Evolutionary conservation across 75 land plant species (phyloP).

Genomic region (Larix kaempferi): DNA sequence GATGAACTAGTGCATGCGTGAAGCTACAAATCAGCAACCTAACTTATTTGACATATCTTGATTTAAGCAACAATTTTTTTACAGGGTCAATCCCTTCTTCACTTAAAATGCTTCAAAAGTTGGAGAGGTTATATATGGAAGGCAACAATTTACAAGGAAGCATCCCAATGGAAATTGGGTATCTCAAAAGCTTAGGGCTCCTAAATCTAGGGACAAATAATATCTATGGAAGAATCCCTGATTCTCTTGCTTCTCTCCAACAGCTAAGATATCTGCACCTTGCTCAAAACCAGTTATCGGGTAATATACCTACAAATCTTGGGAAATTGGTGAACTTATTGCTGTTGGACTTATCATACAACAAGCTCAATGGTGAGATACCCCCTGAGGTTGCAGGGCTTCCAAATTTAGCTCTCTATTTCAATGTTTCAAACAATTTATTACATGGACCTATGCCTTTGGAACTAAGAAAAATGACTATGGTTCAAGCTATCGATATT

Average conservation of each 20-base stretch:
- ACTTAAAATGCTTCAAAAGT: not conserved
- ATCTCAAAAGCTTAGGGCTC: not conserved
- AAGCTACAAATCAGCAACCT: not conserved
- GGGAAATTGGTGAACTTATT: not conserved
- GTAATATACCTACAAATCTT: not conserved
- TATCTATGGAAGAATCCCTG: not conserved
- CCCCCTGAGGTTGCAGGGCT: not conserved
- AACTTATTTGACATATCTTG: not conserved
- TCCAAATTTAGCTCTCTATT: too few relatives aligned
- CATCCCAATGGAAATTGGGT: not conserved
- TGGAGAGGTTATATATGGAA: not conserved
- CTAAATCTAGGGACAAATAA: not conserved
- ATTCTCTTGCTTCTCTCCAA: not conserved
- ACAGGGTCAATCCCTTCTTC: not conserved
- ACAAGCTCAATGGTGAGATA: not conserved
- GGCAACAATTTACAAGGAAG: not conserved
- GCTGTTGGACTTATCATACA: not conserved
- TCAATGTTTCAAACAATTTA: too few relatives aligned
- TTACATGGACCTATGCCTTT: too few relatives aligned
- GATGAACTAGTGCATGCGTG: too few relatives aligned
- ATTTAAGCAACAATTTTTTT: not conserved
- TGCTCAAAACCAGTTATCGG: not conserved
- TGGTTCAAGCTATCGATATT: conserved; percentile 20
- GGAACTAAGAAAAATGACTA: conserved; percentile 14
- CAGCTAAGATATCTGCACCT: not conserved